Evolutionary conservation across 495 filamentous ascomycete species (phyloP).

Genomic region (Aspergillus nanangensis): DNA sequence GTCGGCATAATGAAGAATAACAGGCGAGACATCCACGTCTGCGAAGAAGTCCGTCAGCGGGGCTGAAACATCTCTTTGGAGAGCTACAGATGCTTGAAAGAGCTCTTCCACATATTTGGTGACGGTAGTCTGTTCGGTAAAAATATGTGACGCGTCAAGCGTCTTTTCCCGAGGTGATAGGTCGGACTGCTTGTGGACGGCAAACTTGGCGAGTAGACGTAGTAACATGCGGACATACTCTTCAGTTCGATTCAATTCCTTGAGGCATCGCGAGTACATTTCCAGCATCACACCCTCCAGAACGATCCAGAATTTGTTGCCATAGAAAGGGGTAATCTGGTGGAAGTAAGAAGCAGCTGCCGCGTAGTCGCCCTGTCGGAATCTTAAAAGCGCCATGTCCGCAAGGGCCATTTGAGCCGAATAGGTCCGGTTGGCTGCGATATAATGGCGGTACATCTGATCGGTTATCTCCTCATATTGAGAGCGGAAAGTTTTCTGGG

Average conservation of each 20-base stretch:
- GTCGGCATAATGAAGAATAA: conserved; percentile 62
- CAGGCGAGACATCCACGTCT: conserved; percentile 62
- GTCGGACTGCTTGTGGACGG: conserved; percentile 33
- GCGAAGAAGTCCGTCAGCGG: conserved; percentile 71
- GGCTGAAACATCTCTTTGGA: conserved; percentile 61
- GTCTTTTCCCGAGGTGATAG: conserved; percentile 31
- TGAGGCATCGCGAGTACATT: conserved; percentile 81
- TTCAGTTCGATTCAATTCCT: conserved; percentile 66
- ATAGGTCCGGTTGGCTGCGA: conserved; percentile 68
- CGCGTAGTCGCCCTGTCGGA: conserved; percentile 61
- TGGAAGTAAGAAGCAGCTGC: conserved; percentile 77
- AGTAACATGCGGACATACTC: conserved; percentile 76
- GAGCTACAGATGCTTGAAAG: conserved; percentile 53
- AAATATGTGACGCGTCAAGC: conserved; percentile 25
- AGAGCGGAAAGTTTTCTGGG: conserved; percentile 41
- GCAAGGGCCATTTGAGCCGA: conserved; percentile 73
- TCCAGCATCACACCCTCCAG: conserved; percentile 79
- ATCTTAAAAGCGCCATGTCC: conserved; percentile 83
- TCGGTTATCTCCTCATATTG: conserved; percentile 70
- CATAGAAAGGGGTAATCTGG: conserved; percentile 77
- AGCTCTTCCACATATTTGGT: conserved; percentile 64
- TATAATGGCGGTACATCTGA: conserved; percentile 67
- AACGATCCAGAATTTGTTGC: conserved; percentile 70
- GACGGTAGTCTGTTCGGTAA: conserved; percentile 50
- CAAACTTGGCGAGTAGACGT: conserved; percentile 70